Conservation (phyloP, 805 yeast species). For the Jamesozyma piceae region DNA sequence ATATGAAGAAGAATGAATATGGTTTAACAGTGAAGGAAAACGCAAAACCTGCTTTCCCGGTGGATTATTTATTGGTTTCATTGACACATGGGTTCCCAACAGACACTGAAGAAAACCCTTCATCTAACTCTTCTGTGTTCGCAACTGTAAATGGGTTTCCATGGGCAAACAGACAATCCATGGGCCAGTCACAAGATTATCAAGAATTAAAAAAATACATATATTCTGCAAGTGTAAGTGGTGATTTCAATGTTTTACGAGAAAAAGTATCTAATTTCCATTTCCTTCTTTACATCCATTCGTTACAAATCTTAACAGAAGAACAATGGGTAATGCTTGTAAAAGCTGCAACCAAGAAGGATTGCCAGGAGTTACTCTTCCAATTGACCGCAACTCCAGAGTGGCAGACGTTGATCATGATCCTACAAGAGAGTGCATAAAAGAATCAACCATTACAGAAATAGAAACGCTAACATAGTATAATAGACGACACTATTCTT, state of each 20-base stretch:
- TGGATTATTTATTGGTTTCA: constrained; percentile 79
- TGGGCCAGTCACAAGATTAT: constrained; percentile 68
- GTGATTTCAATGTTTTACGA: constrained; percentile 29
- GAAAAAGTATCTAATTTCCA: constrained; percentile 62
- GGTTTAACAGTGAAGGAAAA: constrained; percentile 77
- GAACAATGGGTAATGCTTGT: constrained; percentile 46
- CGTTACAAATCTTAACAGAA: constrained; percentile 46
- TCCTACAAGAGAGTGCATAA: constrained; percentile 31
- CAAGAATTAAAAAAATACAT: constrained; percentile 44
- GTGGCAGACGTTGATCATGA: constrained; percentile 72
- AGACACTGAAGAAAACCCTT: background rate
- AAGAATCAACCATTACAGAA: no score
- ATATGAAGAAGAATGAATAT: constrained; percentile 78
- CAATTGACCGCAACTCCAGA: constrained; percentile 42
- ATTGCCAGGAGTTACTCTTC: constrained; percentile 45
- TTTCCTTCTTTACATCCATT: constrained; percentile 48
- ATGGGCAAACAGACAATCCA: constrained; percentile 67
- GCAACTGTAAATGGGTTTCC: constrained; percentile 43
- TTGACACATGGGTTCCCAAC: constrained; percentile 88
- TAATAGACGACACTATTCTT: no score
- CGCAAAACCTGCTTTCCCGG: constrained; percentile 88
- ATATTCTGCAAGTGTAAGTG: constrained; percentile 19
- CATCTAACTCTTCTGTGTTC: constrained; percentile 43
- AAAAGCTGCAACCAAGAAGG: constrained; percentile 38
- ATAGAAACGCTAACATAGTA: no score